Evolutionary conservation across 2,329 filamentous ascomycete species (phyloP).

Genomic region (Fusarium dimerum): DNA sequence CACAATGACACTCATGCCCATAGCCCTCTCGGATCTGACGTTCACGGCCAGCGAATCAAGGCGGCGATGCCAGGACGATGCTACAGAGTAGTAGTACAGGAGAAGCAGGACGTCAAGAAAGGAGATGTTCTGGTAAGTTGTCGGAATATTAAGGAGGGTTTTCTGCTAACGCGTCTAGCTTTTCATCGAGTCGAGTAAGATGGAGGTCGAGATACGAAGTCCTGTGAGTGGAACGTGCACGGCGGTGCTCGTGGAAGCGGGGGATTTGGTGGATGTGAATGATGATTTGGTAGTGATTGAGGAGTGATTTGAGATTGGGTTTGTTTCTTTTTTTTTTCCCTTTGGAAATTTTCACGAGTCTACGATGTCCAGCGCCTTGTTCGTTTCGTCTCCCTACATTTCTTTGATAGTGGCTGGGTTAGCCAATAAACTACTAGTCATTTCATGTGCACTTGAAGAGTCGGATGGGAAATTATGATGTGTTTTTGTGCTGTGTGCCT

Average conservation of each 20-base stretch:
- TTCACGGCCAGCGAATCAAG: conserved; percentile 27
- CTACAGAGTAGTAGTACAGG: conserved; percentile 33
- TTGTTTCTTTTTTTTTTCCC: no score
- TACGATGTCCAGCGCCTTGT: no score
- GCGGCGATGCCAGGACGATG: conserved; percentile 37
- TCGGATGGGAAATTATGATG: no score
- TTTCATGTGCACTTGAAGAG: no score
- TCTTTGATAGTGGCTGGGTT: no score
- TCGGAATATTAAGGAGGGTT: not conserved
- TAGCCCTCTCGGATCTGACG: not conserved
- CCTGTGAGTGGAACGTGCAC: conserved; percentile 28
- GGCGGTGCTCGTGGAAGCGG: conserved; percentile 27
- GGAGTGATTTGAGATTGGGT: not conserved
- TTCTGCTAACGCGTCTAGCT: conserved; percentile 17
- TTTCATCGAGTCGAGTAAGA: conserved; percentile 40
- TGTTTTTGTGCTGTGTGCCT: no score
- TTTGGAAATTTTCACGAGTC: no score
- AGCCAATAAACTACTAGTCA: no score
- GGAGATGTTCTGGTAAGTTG: conserved; percentile 32
- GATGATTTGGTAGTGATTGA: conserved; percentile 31
- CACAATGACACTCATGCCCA: conserved; percentile 1
- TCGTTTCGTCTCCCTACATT: no score
- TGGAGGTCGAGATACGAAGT: conserved; percentile 39
- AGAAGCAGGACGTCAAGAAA: conserved; percentile 25
- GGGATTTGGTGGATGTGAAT: conserved; percentile 32